Conservation (phyloP, 352 stramenopile genomes). For the Thraustochytrium sp. region DNA sequence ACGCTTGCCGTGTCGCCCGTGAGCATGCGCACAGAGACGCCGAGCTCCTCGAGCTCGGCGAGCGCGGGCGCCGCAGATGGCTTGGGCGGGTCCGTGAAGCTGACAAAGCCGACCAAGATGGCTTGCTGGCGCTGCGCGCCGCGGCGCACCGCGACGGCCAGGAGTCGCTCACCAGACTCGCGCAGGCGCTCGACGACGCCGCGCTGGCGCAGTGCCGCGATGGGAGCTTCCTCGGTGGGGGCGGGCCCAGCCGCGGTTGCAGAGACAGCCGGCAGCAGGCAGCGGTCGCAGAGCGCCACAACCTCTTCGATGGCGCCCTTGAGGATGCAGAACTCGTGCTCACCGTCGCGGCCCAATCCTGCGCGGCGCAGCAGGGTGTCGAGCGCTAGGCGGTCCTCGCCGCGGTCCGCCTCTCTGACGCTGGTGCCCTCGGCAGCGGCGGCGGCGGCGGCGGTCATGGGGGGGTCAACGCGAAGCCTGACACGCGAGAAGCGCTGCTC, state of each 20-base stretch:
- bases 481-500: conserved; percentile 24
- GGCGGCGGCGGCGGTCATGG: not conserved
- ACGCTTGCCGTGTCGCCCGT: conserved; percentile 29
- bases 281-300: not conserved
- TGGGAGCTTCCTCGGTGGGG: too few relatives aligned
- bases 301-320: conserved; percentile 37
- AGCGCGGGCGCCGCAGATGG: not conserved
- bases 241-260: too few relatives aligned
- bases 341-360: not conserved
- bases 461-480: not conserved
- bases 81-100: conserved; percentile 31
- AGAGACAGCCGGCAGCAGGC: too few relatives aligned
- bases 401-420: not conserved
- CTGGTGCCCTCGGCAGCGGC: not conserved
- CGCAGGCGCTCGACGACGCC: not conserved
- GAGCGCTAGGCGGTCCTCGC: too few relatives aligned
- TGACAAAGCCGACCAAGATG: not conserved
- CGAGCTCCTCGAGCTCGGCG: not conserved
- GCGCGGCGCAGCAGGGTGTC: not conserved
- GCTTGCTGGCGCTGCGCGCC: not conserved
- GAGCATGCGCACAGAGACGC: conserved; percentile 13
- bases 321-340: not conserved
- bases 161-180: not conserved
- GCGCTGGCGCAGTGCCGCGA: not conserved
- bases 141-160: not conserved